phyloP scores from a whole-genome alignment of 371 early-diverging fungal species.

The Mucor piriformis region DNA sequence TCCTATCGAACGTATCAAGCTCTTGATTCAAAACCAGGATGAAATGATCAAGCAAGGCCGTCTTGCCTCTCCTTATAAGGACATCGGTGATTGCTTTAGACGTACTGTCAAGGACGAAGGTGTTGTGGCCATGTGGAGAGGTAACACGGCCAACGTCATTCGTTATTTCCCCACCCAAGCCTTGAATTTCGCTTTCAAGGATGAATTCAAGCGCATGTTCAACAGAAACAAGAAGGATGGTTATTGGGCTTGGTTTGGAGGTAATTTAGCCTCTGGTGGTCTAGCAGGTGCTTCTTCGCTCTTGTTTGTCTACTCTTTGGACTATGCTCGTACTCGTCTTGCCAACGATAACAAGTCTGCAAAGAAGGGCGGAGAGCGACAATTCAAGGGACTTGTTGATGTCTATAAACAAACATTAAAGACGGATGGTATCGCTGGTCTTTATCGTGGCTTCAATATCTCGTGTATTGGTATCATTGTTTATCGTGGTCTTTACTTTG shows the following conservation, averaged over 20 bases:
- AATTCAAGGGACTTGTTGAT: constrained; percentile 76
- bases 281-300: constrained; percentile 72
- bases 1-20: constrained; percentile 85
- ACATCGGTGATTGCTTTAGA: constrained; percentile 74
- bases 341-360: constrained; percentile 74
- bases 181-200: constrained; percentile 82
- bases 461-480: constrained; percentile 76
- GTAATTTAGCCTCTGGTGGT: constrained; percentile 80
- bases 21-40: constrained; percentile 80
- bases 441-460: constrained; percentile 80
- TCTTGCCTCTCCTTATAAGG: constrained; percentile 72
- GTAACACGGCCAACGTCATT: constrained; percentile 80
- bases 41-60: constrained; percentile 77
- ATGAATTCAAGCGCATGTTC: constrained; percentile 79
- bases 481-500: constrained; percentile 83
- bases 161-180: constrained; percentile 89
- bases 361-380: constrained; percentile 69
- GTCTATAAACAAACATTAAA: constrained; percentile 70
- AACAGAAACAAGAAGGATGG: constrained; percentile 65
- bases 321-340: constrained; percentile 87
- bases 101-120: constrained; percentile 79
- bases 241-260: constrained; percentile 72
- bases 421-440: constrained; percentile 74
- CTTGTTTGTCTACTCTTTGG: constrained; percentile 75
- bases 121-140: constrained; percentile 71